These are phyloP conservation scores for Cafeteria roenbergensis DNA, from an alignment of 108 stramenopile species.

Conservation along the genomic window DNA sequence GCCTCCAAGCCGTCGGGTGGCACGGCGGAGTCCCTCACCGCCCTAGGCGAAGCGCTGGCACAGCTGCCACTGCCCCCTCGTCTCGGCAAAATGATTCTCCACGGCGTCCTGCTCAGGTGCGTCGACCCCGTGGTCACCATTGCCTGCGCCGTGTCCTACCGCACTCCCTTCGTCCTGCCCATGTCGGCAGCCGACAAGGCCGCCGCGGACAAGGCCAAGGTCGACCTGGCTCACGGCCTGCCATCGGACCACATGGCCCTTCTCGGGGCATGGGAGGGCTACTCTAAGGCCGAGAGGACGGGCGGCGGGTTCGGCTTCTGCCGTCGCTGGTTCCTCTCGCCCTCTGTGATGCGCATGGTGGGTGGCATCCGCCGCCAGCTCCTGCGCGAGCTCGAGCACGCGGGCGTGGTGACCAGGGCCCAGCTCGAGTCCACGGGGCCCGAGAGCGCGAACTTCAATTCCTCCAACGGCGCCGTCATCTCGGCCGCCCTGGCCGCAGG, in stretches of 20 bases:
- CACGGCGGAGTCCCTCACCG: conserved; percentile 46
- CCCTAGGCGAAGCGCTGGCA: conserved; percentile 69
- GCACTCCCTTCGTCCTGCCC: conserved; percentile 39
- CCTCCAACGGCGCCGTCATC: background rate
- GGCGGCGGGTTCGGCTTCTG: background rate
- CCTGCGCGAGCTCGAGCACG: background rate
- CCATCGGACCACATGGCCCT: conserved; percentile 6
- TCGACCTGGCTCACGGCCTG: background rate
- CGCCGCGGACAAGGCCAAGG: background rate
- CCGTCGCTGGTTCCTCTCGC: background rate
- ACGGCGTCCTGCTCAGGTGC: conserved; percentile 53
- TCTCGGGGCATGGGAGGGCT: background rate
- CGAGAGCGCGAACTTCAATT: background rate
- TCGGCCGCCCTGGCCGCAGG: conserved; percentile 4
- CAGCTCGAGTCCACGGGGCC: background rate
- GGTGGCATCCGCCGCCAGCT: background rate
- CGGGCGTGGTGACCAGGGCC: no score
- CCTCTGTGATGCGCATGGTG: background rate
- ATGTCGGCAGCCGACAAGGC: conserved; percentile 5
- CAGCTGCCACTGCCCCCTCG: conserved; percentile 72
- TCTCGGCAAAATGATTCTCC: conserved; percentile 60
- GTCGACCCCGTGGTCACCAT: conserved; percentile 64
- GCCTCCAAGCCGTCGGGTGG: conserved; percentile 8
- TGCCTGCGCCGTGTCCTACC: conserved; percentile 43
- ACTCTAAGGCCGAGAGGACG: background rate